Conservation (phyloP, 176 grass and related monocot species). For the Oryza australiensis region DNA sequence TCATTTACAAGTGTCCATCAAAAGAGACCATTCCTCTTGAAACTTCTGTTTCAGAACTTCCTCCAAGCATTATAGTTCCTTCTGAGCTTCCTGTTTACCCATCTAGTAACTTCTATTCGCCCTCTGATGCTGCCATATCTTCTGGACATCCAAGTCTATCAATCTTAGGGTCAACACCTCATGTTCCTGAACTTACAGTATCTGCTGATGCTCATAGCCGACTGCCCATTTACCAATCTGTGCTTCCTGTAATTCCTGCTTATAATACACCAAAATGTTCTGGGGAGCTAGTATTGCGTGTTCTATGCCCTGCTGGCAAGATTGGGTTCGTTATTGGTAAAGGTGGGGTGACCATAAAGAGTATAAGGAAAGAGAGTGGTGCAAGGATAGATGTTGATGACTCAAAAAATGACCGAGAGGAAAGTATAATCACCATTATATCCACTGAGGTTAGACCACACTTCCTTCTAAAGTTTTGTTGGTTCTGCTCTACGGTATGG, state of each 20-base stretch:
- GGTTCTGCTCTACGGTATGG: background rate
- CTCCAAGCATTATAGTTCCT: conserved; percentile 78
- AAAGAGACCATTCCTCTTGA: conserved; percentile 89
- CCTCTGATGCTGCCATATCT: conserved; percentile 53
- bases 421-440: conserved; percentile 77
- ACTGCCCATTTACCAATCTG: conserved; percentile 70
- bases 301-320: conserved; percentile 86
- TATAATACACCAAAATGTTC: conserved; percentile 60
- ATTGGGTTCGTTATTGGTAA: conserved; percentile 97
- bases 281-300: conserved; percentile 71
- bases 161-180: conserved; percentile 52
- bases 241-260: conserved; percentile 67
- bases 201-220: conserved; percentile 51
- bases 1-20: conserved; percentile 81
- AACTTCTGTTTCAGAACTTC: conserved; percentile 64
- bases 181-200: conserved; percentile 56
- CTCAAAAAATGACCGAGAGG: conserved; percentile 72
- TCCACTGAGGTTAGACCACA: conserved; percentile 72
- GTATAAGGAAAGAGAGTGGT: conserved; percentile 82
- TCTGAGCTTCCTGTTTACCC: conserved; percentile 84
- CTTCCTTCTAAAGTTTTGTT: conserved; percentile 11
- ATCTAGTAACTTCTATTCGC: conserved; percentile 57
- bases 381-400: conserved; percentile 90
- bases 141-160: conserved; percentile 50
- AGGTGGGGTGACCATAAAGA: conserved; percentile 83